These are phyloP conservation scores for Ephemerocybe angulata DNA, from an alignment of 768 basidiomycete species.

Conservation along the genomic window DNA sequence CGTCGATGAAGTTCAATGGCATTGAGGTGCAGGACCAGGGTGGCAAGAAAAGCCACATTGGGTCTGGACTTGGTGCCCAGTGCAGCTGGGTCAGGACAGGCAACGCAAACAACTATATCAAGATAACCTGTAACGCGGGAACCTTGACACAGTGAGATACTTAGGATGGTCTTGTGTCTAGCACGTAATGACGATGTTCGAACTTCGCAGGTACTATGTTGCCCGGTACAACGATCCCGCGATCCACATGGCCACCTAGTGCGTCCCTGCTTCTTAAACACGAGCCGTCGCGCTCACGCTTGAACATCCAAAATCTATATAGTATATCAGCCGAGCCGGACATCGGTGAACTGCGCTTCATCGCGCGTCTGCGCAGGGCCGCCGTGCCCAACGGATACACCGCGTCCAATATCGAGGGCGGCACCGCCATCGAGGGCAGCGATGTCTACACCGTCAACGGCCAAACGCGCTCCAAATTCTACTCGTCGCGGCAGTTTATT, in stretches of 20 bases:
- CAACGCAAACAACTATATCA: conserved; percentile 32
- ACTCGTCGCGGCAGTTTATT: conserved; percentile 33
- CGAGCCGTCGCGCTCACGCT: not conserved
- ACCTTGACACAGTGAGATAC: conserved; percentile 27
- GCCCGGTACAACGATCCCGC: conserved; percentile 33
- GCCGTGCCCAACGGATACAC: conserved; percentile 28
- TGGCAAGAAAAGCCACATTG: conserved; percentile 29
- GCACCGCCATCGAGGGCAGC: conserved; percentile 33
- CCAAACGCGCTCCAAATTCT: conserved; percentile 34
- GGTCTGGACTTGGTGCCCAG: conserved; percentile 30
- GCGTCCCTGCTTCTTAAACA: conserved; percentile 3
- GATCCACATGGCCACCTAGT: conserved; percentile 38
- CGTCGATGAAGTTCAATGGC: conserved; percentile 33
- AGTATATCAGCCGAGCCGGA: conserved; percentile 32
- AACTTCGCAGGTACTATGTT: conserved; percentile 27
- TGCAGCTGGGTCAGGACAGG: conserved; percentile 27
- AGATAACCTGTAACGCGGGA: conserved; percentile 33
- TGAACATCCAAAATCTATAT: not conserved
- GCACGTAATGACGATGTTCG: not conserved
- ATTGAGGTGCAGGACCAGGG: conserved; percentile 30
- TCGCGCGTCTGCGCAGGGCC: conserved; percentile 27
- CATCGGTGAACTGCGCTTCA: conserved; percentile 37
- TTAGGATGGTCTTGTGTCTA: not conserved
- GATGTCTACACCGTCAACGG: conserved; percentile 30
- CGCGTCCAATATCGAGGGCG: conserved; percentile 26